Evolutionary conservation across 495 filamentous ascomycete genomes (phyloP), one percentile per base, ranked within the genome.

Genomic region (Hyaloscypha variabilis): DNA sequence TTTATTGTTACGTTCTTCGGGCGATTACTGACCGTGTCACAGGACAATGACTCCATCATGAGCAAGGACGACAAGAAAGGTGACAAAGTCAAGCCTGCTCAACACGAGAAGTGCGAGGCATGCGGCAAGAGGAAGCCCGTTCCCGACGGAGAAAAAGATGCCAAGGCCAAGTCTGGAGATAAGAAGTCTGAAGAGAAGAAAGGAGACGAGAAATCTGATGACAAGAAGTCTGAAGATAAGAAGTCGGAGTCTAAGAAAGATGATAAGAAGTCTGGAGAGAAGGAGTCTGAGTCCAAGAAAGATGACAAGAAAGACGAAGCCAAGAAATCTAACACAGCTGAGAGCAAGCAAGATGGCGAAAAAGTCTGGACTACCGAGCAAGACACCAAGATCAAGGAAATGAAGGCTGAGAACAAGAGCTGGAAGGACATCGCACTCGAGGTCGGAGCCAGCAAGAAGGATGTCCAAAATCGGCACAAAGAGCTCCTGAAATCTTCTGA

Each of bases 361-460:
- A 29, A 26, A 28, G 55, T 11, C 10, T 69, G 67, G 70, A 73
- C 65, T 8, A 25, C 21, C 30, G 52, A 39, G 25, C 66, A 72
- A 55, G 73, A 75, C 31, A 29, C 58, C 1, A 70, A 68, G 10
- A 66, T 76, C 60, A 68, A 53, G 34, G 26, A 55, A 14, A 71
- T 76, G 71, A 76, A 75, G 59, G 52, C 51, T 23, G 63, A 51
- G 1, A 67, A 67, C 28, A 59, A 71, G 42, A 53, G 36, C 24
- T 72, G 65, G 65, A 70, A 70, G 62, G 69, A 67, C 25, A 68
- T 71, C 23, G 52, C 50, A 17, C 42, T 31, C 4, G 63, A 55
- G 56, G 25, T 68, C 8, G 58, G 52, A 19, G 52, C 57, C 51
- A 62, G 49, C 63, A 63, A 65, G 56, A 72, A 60, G 24, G 65